These are phyloP conservation scores for Cladobotryum protrusum DNA, from an alignment of 2,329 filamentous ascomycete species.

Conservation along the genomic window DNA sequence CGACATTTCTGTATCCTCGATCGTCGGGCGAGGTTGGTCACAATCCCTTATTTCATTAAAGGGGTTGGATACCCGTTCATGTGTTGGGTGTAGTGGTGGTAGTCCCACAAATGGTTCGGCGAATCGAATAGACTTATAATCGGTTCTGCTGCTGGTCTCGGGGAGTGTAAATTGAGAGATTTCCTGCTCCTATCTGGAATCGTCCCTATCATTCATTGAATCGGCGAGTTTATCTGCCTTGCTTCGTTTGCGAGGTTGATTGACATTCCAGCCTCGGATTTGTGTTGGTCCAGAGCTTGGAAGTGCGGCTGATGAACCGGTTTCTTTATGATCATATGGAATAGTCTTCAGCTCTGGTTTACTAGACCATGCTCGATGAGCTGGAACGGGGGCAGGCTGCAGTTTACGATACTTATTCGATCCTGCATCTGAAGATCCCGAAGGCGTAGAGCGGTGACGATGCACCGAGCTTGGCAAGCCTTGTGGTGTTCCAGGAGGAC, in stretches of 20 bases:
- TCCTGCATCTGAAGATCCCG: slow-evolving; percentile 32
- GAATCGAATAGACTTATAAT: slow-evolving; percentile 13
- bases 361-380: slow-evolving; percentile 41
- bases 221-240: slow-evolving; percentile 30
- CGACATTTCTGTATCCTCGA: background rate
- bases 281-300: slow-evolving; percentile 50
- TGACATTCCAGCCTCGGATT: slow-evolving; percentile 52
- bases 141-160: slow-evolving; percentile 11
- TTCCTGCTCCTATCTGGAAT: slow-evolving; percentile 33
- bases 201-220: slow-evolving; percentile 29
- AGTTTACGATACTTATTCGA: slow-evolving; percentile 50
- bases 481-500: slow-evolving; percentile 29
- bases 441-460: slow-evolving; percentile 32
- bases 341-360: slow-evolving; percentile 53
- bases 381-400: slow-evolving; percentile 50
- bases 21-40: background rate
- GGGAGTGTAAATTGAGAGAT: slow-evolving; percentile 17
- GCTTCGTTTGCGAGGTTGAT: slow-evolving; percentile 33
- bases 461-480: slow-evolving; percentile 25
- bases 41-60: background rate
- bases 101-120: slow-evolving; percentile 17
- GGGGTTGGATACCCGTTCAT: background rate
- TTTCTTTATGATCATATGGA: slow-evolving; percentile 55
- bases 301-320: slow-evolving; percentile 47
- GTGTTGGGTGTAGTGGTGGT: slow-evolving; percentile 10